These are phyloP conservation scores for Huntiella bhutanensis DNA, from an alignment of 2,329 filamentous ascomycete species.

Conservation along the genomic window DNA sequence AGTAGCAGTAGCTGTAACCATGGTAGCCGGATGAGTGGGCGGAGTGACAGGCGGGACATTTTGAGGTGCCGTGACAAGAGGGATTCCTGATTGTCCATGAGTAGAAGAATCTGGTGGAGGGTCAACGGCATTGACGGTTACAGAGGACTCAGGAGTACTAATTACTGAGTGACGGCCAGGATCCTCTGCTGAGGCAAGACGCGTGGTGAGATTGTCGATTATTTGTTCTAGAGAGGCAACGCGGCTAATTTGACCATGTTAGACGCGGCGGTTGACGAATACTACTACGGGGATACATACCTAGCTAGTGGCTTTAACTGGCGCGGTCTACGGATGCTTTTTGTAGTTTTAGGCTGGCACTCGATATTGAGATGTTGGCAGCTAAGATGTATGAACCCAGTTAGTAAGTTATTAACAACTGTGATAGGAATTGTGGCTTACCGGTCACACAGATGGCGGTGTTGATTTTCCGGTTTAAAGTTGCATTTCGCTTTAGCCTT, in stretches of 20 bases:
- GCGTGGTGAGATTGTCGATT: conserved; percentile 13
- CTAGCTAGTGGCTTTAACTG: conserved; percentile 16
- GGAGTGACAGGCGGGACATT: not conserved
- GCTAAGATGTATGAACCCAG: conserved; percentile 5
- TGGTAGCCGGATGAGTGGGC: not conserved
- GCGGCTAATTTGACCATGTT: conserved; percentile 12
- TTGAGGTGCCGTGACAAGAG: not conserved
- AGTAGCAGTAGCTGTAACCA: not conserved
- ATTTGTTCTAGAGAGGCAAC: conserved; percentile 15
- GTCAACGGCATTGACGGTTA: conserved; percentile 7
- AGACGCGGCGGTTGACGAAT: not conserved
- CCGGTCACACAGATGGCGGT: conserved; percentile 11
- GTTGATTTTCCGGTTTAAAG: conserved; percentile 11
- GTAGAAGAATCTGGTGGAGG: conserved; percentile 1
- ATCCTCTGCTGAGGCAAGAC: conserved; percentile 6
- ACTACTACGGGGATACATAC: conserved; percentile 12
- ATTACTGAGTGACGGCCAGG: conserved; percentile 2
- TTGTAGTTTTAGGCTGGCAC: conserved; percentile 17
- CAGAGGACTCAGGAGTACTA: conserved; percentile 9
- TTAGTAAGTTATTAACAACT: not conserved
- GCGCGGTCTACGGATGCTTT: conserved; percentile 17
- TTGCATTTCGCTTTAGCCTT: conserved; percentile 12
- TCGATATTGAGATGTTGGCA: conserved; percentile 16
- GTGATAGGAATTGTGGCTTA: not conserved
- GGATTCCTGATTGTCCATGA: not conserved